Base-by-base conservation (phyloP, 306 rosid genomes). In the Begonia fuchsioides region DNA sequence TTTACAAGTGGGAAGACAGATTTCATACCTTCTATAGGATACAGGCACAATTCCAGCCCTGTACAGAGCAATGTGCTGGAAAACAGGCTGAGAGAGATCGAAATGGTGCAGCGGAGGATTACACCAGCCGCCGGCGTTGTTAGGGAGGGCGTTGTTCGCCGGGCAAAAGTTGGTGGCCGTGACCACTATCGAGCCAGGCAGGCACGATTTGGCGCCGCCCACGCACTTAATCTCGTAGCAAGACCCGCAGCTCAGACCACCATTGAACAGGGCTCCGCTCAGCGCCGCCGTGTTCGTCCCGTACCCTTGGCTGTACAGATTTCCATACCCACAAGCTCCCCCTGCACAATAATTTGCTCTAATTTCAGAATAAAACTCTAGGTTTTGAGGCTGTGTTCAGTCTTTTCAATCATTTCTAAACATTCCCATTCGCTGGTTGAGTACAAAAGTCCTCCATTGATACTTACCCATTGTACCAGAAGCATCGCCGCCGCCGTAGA, bases 81-180 rank as follows among this genome's bases (percentile, higher is more conserved):
- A 90, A 14, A 85, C 72, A 49, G 98, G 98, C 71, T 90, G 95
- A 53, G 98, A 66, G 46, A 90, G 98, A 66, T 90, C 98, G 58
- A 90, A 90, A 61, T 90, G 98, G 32, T 90, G 98, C 41, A 38
- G 77, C 13, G 98, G 98, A 72, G 98, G 94, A 75, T 90, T 90
- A 53, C 98, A 90, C 98, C 98, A 90, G 3, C 98, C 98, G 1
- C 98, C 98, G 6, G 65, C 70, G 51, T 81, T 84, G 66, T 81
- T 84, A 4, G 97, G 97, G 1, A 88, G 77, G 54, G 93, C 94
- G 47, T 62, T 90, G 79, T 90, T 90, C 55, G 98, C 95, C 1
- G 98, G 98, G 38, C 98, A 90, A 81, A 90, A 90, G 50, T 90
- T 90, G 39, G 98, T 90, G 50, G 98, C 98, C 5, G 98, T 90